These are phyloP conservation scores for Eremothecium cymbalariae DNA, from an alignment of 1,139 yeast species.

Conservation along the genomic window DNA sequence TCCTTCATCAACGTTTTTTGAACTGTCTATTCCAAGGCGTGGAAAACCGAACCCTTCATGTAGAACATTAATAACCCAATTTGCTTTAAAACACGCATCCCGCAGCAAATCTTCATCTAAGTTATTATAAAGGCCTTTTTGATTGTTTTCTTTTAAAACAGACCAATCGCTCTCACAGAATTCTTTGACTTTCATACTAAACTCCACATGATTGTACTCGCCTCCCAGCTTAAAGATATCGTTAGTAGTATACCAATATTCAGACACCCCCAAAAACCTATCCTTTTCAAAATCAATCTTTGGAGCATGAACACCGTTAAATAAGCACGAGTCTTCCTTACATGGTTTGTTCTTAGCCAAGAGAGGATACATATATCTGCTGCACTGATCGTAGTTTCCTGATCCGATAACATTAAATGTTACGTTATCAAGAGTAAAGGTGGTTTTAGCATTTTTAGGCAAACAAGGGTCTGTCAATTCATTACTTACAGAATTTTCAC, in stretches of 20 bases:
- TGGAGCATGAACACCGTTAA: conserved; percentile 78
- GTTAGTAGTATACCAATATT: conserved; percentile 80
- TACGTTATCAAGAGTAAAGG: conserved; percentile 37
- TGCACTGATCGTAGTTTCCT: conserved; percentile 63
- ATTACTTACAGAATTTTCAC: conserved; percentile 35
- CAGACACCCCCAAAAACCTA: conserved; percentile 70
- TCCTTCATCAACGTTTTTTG: conserved; percentile 28
- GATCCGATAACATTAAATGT: conserved; percentile 49
- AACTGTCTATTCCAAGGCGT: conserved; percentile 40
- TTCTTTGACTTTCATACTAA: conserved; percentile 50
- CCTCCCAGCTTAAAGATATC: conserved; percentile 75
- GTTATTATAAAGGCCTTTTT: conserved; percentile 40
- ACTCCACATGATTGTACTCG: conserved; percentile 55
- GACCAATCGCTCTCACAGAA: conserved; percentile 66
- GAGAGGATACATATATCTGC: conserved; percentile 60
- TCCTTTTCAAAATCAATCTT: conserved; percentile 59
- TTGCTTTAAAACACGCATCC: conserved; percentile 74
- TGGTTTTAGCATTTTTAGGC: conserved; percentile 47
- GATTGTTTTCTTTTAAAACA: conserved; percentile 40
- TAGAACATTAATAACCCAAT: conserved; percentile 68
- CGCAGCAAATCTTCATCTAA: conserved; percentile 39
- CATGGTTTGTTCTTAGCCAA: conserved; percentile 67
- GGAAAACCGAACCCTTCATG: conserved; percentile 79
- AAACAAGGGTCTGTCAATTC: conserved; percentile 60
- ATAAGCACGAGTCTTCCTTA: conserved; percentile 62